Conservation (phyloP, 345 rosid genomes). For the Rhodamnia rubescens region DNA sequence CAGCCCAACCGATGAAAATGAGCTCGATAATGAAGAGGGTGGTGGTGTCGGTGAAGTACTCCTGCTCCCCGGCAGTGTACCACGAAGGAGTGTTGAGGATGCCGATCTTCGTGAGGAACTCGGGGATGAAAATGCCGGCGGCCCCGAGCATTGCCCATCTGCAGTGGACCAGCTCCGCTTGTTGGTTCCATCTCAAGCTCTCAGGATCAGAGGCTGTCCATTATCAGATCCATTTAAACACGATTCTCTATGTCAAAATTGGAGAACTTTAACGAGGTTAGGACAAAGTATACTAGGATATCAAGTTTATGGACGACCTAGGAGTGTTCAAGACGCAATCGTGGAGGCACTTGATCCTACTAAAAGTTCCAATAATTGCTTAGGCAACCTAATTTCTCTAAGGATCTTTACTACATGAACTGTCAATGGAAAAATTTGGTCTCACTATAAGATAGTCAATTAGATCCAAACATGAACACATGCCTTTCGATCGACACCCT, state of each 20-base stretch:
- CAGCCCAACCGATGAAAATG: slow-evolving; percentile 91
- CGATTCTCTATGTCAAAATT: not conserved
- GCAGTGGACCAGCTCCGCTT: slow-evolving; percentile 85
- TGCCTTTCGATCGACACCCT: not conserved
- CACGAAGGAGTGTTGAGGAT: slow-evolving; percentile 92
- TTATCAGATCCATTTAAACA: not conserved
- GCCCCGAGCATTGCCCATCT: slow-evolving; percentile 99
- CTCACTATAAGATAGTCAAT: not conserved
- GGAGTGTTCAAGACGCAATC: not conserved
- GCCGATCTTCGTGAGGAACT: slow-evolving; percentile 78
- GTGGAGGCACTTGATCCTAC: not conserved
- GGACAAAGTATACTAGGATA: not conserved
- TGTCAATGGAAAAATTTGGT: not conserved
- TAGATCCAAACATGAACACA: not conserved
- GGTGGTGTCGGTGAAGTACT: slow-evolving; percentile 89
- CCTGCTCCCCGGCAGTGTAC: slow-evolving; percentile 76
- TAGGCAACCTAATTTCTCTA: not conserved
- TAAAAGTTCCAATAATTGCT: not conserved
- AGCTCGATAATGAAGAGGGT: slow-evolving; percentile 74
- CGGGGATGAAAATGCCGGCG: slow-evolving; percentile 94
- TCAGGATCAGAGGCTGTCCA: slow-evolving; percentile 81
- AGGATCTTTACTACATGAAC: not conserved
- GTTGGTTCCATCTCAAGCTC: slow-evolving; percentile 82
- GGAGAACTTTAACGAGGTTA: not conserved
- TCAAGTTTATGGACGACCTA: not conserved